phyloP scores from a whole-genome alignment of 257 asterid species.

The Solanum megistacrolobum region DNA sequence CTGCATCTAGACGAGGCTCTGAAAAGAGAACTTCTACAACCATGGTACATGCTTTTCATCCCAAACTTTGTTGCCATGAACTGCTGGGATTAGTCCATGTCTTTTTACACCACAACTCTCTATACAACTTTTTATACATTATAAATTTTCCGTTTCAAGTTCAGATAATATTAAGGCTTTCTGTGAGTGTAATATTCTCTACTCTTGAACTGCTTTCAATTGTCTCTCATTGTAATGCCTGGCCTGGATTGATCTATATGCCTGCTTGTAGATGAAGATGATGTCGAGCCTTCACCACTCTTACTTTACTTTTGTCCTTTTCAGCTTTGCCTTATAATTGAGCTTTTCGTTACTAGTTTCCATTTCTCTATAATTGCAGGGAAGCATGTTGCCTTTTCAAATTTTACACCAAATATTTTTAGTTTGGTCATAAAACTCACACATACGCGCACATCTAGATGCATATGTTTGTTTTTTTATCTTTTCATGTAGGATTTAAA shows the following conservation, averaged over 20 bases:
- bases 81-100: not conserved
- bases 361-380: not conserved
- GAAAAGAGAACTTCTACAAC: conserved; percentile 47
- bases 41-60: conserved; percentile 30
- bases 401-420: not conserved
- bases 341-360: not conserved
- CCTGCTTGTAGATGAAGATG: not conserved
- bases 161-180: not conserved
- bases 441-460: not conserved
- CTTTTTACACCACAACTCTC: not conserved
- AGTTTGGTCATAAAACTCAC: not conserved
- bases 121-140: not conserved
- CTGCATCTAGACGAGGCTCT: conserved; percentile 55
- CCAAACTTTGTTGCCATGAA: not conserved
- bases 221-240: not conserved
- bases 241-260: not conserved
- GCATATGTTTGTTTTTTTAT: not conserved
- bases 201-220: not conserved
- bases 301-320: not conserved
- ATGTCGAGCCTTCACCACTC: not conserved
- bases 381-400: not conserved
- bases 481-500: not conserved
- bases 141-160: not conserved
- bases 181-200: not conserved
- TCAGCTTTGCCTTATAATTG: not conserved